Conservation (phyloP, 1,139 yeast genomes). For the Candida frijolesensis region DNA sequence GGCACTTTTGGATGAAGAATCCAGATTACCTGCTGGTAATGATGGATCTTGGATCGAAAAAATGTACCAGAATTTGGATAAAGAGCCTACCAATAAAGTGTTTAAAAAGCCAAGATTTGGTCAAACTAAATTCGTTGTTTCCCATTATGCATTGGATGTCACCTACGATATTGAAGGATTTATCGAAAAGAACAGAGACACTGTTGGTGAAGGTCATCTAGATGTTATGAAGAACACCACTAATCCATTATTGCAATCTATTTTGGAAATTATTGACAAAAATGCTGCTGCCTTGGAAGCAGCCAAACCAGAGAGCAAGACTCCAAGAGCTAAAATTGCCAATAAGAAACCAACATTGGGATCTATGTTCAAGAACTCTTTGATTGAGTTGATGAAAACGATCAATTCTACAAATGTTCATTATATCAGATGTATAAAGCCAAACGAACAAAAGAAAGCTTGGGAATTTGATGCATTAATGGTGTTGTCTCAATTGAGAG, state of each 20-base stretch:
- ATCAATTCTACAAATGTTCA: slow-evolving; percentile 94
- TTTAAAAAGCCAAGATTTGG: slow-evolving; percentile 96
- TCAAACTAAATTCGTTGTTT: slow-evolving; percentile 83
- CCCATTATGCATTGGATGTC: slow-evolving; percentile 95
- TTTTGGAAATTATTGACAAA: slow-evolving; percentile 67
- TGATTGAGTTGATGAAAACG: slow-evolving; percentile 90
- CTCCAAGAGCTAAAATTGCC: slow-evolving; percentile 34
- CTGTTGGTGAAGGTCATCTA: slow-evolving; percentile 93
- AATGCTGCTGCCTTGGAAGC: slow-evolving; percentile 58
- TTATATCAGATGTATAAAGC: slow-evolving; percentile 96
- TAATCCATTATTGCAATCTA: slow-evolving; percentile 63
- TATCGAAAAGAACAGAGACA: slow-evolving; percentile 94
- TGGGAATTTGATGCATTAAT: slow-evolving; percentile 96
- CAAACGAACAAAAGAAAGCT: slow-evolving; percentile 90
- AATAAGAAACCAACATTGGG: slow-evolving; percentile 92
- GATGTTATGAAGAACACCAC: slow-evolving; percentile 75
- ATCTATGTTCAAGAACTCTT: slow-evolving; percentile 87
- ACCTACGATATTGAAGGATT: slow-evolving; percentile 92
- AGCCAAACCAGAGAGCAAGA: slow-evolving; percentile 41
- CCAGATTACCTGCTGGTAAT: slow-evolving; percentile 90
- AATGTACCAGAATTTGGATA: slow-evolving; percentile 82
- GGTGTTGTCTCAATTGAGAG: slow-evolving; percentile 94
- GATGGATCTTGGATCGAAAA: slow-evolving; percentile 93
- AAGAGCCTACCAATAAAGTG: slow-evolving; percentile 74
- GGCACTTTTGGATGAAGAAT: slow-evolving; percentile 90